phyloP scores from a whole-genome alignment of 108 stramenopile species.

The Ochromonas danica region DNA sequence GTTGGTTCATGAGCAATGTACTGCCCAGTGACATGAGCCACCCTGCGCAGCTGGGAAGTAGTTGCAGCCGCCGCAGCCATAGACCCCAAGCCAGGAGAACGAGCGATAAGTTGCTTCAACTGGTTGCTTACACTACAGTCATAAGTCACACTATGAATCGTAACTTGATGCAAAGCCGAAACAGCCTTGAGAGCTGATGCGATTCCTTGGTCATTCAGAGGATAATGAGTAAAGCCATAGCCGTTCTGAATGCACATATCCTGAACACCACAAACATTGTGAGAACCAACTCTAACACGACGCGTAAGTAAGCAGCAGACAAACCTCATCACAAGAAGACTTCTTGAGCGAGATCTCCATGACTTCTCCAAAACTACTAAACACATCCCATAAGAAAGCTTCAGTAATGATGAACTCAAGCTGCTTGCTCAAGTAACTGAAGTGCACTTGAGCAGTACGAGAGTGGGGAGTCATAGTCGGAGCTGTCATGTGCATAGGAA shows the following conservation, averaged over 20 bases:
- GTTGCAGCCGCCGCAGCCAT: background rate
- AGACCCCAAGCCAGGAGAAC: background rate
- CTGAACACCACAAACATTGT: background rate
- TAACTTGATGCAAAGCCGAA: background rate
- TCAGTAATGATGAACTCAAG: background rate
- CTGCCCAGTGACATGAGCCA: too few relatives aligned
- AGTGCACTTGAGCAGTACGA: background rate
- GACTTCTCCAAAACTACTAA: background rate
- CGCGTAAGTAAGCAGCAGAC: too few relatives aligned
- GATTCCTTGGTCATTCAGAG: background rate
- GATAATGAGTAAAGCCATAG: background rate
- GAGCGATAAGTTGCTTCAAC: background rate
- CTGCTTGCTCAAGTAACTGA: background rate
- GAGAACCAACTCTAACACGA: too few relatives aligned
- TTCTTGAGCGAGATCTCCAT: background rate
- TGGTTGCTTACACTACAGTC: background rate
- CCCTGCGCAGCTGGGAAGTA: too few relatives aligned
- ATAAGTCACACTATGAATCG: background rate
- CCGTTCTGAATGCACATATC: slow-evolving; percentile 5
- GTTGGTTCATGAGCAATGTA: too few relatives aligned
- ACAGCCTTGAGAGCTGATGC: background rate
- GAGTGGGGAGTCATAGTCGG: too few relatives aligned
- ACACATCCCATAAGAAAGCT: background rate
- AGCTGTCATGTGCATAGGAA: too few relatives aligned
- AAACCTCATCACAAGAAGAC: too few relatives aligned